Conservation (phyloP, 441 rosid species). For the Monsonia emarginata region DNA sequence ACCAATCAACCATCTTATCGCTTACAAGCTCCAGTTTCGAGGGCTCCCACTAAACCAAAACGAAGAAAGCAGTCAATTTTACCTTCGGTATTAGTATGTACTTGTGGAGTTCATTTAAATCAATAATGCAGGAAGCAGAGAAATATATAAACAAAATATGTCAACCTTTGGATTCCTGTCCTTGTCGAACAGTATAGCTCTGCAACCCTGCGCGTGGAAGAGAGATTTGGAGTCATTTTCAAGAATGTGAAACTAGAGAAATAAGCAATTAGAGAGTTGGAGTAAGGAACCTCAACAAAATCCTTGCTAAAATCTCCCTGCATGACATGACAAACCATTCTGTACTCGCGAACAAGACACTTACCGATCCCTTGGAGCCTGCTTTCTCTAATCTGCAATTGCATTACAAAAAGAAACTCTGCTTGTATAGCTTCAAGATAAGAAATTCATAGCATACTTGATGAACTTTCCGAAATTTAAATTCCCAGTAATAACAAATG, state of each 20-base stretch:
- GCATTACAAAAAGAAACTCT: background rate
- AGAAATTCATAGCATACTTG: background rate
- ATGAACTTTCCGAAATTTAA: too few species aligned
- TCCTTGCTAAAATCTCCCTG: constrained; percentile 72
- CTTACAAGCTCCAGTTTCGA: constrained; percentile 49
- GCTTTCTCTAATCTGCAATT: constrained; percentile 75
- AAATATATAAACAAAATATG: background rate
- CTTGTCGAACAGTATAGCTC: constrained; percentile 78
- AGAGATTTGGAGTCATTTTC: background rate
- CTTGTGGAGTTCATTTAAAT: too few species aligned
- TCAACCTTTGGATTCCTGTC: constrained; percentile 38
- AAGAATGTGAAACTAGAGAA: background rate
- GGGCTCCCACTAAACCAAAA: constrained; percentile 65
- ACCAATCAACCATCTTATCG: constrained; percentile 46
- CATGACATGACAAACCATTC: constrained; percentile 73
- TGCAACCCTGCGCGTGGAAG: constrained; percentile 60
- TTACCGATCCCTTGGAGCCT: constrained; percentile 67
- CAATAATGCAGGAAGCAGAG: too few species aligned
- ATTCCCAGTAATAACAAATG: too few species aligned
- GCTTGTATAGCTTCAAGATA: too few species aligned
- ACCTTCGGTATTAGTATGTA: too few species aligned
- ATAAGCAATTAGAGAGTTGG: background rate
- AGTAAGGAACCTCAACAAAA: constrained; percentile 52
- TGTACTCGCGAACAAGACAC: constrained; percentile 67
- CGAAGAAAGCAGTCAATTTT: background rate